Base-by-base conservation (phyloP, 2,329 filamentous ascomycete species). In the Pseudogymnoascus sp. region DNA sequence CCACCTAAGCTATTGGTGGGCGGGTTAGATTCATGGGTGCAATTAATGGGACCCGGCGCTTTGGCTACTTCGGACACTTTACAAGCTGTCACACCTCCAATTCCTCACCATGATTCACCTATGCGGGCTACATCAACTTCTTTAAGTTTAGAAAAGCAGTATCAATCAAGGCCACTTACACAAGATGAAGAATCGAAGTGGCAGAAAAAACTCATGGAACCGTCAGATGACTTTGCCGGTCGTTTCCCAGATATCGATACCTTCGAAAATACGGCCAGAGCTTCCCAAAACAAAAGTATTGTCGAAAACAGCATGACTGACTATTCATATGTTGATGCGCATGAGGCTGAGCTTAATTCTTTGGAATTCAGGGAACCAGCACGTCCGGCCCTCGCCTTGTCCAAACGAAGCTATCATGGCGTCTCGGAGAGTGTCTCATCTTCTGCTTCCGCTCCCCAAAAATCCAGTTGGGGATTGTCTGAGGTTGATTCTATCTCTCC, bases 21-120 rank as follows among this genome's bases (percentile, higher is more conserved):
- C 16, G 95, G 95, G 0, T 75, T 99, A 10, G 86, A 93, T 69
- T 90, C 91, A 4, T 99, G 95, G 95, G 78, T 86, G 16, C 88
- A 95, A 70, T 76, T 95, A n/a, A 81, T 96, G 70, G 93, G 95
- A 60, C 53, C 70, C 61, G 67, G 66, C 46, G 70, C 71, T 5
- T 65, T 89, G 59, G 78, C 80, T 59, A 81, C 79, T 21, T 84
- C 84, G 2, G 78, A 80, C 23, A 87, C 84, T 1, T 60, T 56
- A 31, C 46, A 56, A 56, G 25, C 25, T 18, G 46, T 56, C 25
- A 56, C 46, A 56, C 46, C 46, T 18, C 46, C 46, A 34, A 31
- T 56, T 16, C 46, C 25, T 31, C 46, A 56, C 46, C 62, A 62
- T 60, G 18, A 59, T 42, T 59, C 40, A 34, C 28, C 38, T 18